These are phyloP conservation scores for Udeniomyces megalosporus DNA, from an alignment of 768 basidiomycete genomes.

Conservation along the genomic window DNA sequence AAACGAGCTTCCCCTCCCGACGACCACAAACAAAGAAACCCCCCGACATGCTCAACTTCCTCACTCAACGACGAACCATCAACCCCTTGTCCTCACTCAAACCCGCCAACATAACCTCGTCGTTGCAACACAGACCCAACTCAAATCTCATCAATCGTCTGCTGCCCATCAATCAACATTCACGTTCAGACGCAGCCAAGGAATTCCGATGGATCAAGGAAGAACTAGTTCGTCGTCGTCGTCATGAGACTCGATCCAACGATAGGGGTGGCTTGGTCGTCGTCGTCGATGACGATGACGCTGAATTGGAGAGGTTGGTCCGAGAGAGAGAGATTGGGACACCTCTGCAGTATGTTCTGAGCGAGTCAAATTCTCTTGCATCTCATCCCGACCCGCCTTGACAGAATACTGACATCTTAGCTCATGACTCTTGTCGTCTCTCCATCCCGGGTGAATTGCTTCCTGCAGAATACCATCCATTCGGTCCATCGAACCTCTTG, in stretches of 20 bases:
- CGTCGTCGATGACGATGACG: neutral
- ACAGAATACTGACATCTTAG: too few relatives aligned
- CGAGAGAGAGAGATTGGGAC: constrained; percentile 48
- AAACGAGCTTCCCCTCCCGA: too few relatives aligned
- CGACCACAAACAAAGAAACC: too few relatives aligned
- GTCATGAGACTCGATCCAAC: too few relatives aligned
- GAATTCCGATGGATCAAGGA: constrained; percentile 12
- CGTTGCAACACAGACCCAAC: too few relatives aligned
- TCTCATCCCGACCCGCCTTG: constrained; percentile 1
- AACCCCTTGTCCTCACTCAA: too few relatives aligned
- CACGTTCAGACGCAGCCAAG: neutral
- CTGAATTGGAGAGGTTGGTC: constrained; percentile 34
- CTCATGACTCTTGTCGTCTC: neutral
- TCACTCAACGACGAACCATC: too few relatives aligned
- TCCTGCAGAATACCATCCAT: constrained; percentile 61
- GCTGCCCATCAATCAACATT: neutral
- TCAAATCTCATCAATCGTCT: neutral
- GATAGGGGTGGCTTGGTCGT: too few relatives aligned
- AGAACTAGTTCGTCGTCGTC: neutral
- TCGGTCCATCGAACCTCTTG: constrained; percentile 50
- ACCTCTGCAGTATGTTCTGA: constrained; percentile 81
- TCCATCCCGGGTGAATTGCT: neutral
- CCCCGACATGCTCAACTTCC: too few relatives aligned
- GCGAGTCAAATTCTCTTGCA: constrained; percentile 32
- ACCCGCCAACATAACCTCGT: too few relatives aligned